These are phyloP conservation scores for Boletus mariae DNA, from an alignment of 1,284 basidiomycete genomes.

Conservation along the genomic window DNA sequence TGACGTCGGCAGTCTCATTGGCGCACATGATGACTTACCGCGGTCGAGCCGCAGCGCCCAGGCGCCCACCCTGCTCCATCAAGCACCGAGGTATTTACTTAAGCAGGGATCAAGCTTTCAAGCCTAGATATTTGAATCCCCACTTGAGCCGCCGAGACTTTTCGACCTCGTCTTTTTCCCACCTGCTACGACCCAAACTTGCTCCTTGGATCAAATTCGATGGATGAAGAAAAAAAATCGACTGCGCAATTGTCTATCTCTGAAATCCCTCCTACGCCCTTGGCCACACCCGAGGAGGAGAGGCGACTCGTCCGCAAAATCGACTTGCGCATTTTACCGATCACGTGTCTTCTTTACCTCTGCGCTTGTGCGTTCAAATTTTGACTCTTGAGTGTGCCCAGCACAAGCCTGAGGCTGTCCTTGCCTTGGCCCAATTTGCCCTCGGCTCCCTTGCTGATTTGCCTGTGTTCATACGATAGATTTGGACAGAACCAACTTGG, in stretches of 20 bases:
- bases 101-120: too few relatives aligned
- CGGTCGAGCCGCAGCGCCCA: too few relatives aligned
- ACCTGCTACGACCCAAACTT: not conserved
- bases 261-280: not conserved
- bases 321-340: constrained; percentile 65
- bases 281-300: constrained; percentile 46
- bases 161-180: not conserved
- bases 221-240: constrained; percentile 24
- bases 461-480: constrained; percentile 36
- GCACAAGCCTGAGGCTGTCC: not conserved
- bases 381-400: not conserved
- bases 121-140: not conserved
- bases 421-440: not conserved
- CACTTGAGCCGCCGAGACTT: not conserved
- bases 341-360: constrained; percentile 69
- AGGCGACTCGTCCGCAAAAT: constrained; percentile 59
- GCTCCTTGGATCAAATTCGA: not conserved
- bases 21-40: too few relatives aligned
- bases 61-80: too few relatives aligned
- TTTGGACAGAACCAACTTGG: constrained; percentile 69
- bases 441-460: constrained; percentile 1
- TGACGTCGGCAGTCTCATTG: too few relatives aligned
- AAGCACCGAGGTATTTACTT: too few relatives aligned
- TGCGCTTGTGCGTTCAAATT: constrained; percentile 56
- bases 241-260: constrained; percentile 2